A percentile compares a stretch with the other conserved stretches of the same genome.
Conservation (phyloP, 2,329 filamentous ascomycete genomes). For the Colletotrichum navitas region DNA sequence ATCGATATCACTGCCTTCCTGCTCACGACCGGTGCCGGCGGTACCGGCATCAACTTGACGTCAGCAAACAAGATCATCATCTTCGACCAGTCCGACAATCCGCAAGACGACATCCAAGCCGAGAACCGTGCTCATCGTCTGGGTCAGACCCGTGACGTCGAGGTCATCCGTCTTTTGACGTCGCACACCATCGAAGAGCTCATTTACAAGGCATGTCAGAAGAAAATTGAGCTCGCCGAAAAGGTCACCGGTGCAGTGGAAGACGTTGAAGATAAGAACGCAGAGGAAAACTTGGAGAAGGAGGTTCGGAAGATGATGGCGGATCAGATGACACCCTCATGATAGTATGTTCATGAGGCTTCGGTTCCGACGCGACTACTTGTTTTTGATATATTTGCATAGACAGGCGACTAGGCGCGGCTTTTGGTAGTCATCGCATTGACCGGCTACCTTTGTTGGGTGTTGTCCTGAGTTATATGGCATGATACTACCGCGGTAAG, state of each 20-base stretch:
- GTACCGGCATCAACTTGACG: conserved; percentile 96
- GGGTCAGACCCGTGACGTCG: conserved; percentile 89
- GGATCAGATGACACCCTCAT: conserved; percentile 55
- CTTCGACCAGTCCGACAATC: conserved; percentile 97
- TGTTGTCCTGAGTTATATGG: background rate
- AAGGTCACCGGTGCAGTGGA: conserved; percentile 62
- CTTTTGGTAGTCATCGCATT: background rate
- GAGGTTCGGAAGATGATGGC: conserved; percentile 60
- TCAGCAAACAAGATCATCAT: conserved; percentile 98
- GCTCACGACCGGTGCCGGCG: conserved; percentile 91
- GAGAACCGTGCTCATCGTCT: conserved; percentile 97
- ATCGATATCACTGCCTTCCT: conserved; percentile 88
- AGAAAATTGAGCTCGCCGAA: conserved; percentile 89
- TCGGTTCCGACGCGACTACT: too few species aligned
- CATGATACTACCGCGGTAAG: background rate
- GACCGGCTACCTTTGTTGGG: background rate
- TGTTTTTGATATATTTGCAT: background rate
- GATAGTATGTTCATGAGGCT: background rate
- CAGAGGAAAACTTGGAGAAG: conserved; percentile 55
- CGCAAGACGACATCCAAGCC: conserved; percentile 97
- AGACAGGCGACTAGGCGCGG: background rate
- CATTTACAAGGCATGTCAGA: conserved; percentile 90
- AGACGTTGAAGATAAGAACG: conserved; percentile 47
- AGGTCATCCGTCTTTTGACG: conserved; percentile 88
- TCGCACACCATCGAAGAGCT: conserved; percentile 90